Conservation (phyloP, 2,329 filamentous ascomycete genomes). For the Colletotrichum nymphaeae region DNA sequence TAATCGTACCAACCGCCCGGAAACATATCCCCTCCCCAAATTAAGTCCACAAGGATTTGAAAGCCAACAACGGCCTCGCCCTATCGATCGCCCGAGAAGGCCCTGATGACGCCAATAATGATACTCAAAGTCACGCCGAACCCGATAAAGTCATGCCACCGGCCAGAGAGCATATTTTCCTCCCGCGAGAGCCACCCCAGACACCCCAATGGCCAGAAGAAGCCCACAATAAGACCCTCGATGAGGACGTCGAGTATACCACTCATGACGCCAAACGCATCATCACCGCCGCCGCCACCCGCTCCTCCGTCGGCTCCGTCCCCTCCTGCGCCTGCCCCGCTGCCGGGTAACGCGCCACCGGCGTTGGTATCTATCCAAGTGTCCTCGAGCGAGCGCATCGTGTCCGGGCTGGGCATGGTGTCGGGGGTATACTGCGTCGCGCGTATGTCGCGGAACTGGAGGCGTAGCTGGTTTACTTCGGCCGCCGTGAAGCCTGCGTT, state of each 20-base stretch:
- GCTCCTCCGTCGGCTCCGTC: slow-evolving; percentile 43
- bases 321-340: background rate
- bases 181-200: slow-evolving; percentile 87
- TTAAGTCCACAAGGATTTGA: background rate
- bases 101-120: slow-evolving; percentile 48
- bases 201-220: slow-evolving; percentile 93
- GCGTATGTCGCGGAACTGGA: slow-evolving; percentile 90
- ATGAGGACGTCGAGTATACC: slow-evolving; percentile 86
- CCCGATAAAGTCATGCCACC: slow-evolving; percentile 87
- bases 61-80: background rate
- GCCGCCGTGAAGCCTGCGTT: slow-evolving; percentile 82
- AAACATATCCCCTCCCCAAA: background rate
- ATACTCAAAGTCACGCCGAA: slow-evolving; percentile 79
- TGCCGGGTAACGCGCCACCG: slow-evolving; percentile 46
- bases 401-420: slow-evolving; percentile 83
- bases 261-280: slow-evolving; percentile 54
- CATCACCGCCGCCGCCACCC: slow-evolving; percentile 58
- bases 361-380: slow-evolving; percentile 85
- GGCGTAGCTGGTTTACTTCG: slow-evolving; percentile 85
- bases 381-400: slow-evolving; percentile 85
- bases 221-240: slow-evolving; percentile 89
- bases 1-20: background rate
- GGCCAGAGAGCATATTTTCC: slow-evolving; percentile 86
- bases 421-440: slow-evolving; percentile 86
- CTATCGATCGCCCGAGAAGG: slow-evolving; percentile 34